Evolutionary conservation across 768 basidiomycete species (phyloP), one percentile per base, ranked within the genome.

Genomic region (Boletus rubescentipes): DNA sequence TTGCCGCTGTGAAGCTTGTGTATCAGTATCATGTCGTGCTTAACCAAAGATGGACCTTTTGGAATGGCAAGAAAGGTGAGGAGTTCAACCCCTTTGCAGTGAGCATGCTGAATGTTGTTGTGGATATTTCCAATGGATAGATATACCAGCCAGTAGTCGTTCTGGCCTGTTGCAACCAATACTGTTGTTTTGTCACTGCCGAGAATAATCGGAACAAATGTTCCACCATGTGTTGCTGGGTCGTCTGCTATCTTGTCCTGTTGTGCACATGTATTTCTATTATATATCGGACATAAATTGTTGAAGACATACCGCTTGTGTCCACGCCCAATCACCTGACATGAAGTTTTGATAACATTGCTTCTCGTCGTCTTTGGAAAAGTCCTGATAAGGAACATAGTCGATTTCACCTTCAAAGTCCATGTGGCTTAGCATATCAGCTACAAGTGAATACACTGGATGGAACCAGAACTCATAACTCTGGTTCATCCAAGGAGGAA

Each of bases 31-130:
- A n/a, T n/a, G n/a, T n/a, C 14, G 12, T 11, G 21, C 11, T 11
- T 40, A 49, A 31, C 52, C n/a, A 21, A 35, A 7, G 4, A 11
- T 29, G 1, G 4, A 41, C 67, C 41, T 58, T 71, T 70, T 9
- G 68, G 64, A 21, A 73, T 67, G 1, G 68, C 57, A 5, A 73
- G 53, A 47, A 73, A 74, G 0, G 42, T 61, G 3, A 61, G 26
- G 2, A 62, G 41, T 4, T 66, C 43, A 2, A 64, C 55, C 6
- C 39, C 45, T 0, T 29, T 18, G 4, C 5, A 3, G 8, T 54
- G 46, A 2, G 34, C 46, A 23, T 5, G 30, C 3, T 3, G 7
- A 1, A 54, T 8, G 10, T 45, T 55, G 11, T 55, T 55, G 32
- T 45, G 49, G 4, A 55, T n/a, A 10, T 55, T 55, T 1, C 48